Evolutionary conservation across 2,329 filamentous ascomycete genomes (phyloP).

Genomic region (Sporothrix variecibatus): DNA sequence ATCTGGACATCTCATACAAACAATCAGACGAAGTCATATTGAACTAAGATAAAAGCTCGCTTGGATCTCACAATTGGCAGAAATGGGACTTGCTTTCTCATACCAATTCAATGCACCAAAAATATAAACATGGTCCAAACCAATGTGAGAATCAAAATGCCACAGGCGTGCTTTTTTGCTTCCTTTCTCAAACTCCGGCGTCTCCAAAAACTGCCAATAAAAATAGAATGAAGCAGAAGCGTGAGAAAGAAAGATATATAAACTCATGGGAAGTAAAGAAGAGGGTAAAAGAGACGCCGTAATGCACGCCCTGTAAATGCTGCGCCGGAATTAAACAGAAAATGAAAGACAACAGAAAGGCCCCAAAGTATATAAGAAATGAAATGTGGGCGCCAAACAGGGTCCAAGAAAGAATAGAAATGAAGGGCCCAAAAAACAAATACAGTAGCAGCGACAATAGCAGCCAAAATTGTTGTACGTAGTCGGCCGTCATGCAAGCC

Average conservation of each 20-base stretch:
- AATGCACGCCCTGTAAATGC: conserved; percentile 21
- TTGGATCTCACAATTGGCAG: background rate
- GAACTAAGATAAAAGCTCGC: background rate
- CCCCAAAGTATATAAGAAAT: background rate
- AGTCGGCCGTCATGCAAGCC: background rate
- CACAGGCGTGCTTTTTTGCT: background rate
- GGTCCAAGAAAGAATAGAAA: background rate
- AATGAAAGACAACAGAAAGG: background rate
- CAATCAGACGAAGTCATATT: background rate
- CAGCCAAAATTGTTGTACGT: too few species aligned
- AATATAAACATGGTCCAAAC: background rate
- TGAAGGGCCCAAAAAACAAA: background rate
- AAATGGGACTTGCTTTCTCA: background rate
- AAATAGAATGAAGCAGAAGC: background rate
- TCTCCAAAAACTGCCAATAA: background rate
- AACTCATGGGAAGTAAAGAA: background rate
- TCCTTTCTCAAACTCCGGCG: background rate
- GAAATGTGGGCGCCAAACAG: background rate
- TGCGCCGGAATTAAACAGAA: conserved; percentile 1
- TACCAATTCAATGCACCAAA: background rate
- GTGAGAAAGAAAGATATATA: background rate
- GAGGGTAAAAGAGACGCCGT: background rate
- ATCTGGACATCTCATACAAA: background rate
- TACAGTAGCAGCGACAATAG: background rate
- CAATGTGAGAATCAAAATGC: background rate